A percentile compares a stretch with the other conserved stretches of the same genome.
phyloP scores from a whole-genome alignment of 2,329 filamentous ascomycete species.

The Nemania abortiva region DNA sequence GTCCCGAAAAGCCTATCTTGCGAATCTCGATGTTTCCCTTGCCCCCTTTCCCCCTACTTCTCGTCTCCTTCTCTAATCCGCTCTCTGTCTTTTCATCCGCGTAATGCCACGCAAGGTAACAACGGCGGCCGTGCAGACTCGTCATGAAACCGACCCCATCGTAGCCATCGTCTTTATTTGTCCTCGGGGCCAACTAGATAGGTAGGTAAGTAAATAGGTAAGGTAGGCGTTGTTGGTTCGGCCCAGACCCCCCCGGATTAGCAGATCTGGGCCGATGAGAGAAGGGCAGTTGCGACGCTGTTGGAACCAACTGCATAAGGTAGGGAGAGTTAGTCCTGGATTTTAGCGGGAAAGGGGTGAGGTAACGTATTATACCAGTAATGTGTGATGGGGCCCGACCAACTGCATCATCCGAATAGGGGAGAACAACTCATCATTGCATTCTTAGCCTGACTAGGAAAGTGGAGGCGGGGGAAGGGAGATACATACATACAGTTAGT shows the following conservation, averaged over 20 bases:
- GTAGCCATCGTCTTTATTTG: not conserved
- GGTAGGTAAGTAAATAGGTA: not conserved
- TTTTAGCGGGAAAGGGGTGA: conserved; percentile 16
- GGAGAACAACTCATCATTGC: conserved; percentile 38
- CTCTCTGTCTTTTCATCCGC: not conserved
- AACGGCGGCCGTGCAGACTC: not conserved
- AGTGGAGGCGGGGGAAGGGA: conserved; percentile 16
- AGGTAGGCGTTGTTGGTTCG: not conserved
- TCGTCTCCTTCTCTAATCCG: not conserved
- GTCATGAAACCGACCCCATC: not conserved
- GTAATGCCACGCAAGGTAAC: not conserved
- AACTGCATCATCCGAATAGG: conserved; percentile 36
- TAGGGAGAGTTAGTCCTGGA: conserved; percentile 21
- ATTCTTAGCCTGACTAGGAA: conserved; percentile 25
- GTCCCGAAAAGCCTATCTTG: not conserved
- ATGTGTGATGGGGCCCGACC: conserved; percentile 24
- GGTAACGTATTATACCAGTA: conserved; percentile 27
- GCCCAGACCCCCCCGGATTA: not conserved
- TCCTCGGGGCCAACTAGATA: not conserved
- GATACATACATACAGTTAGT: not conserved
- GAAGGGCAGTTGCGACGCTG: conserved; percentile 24
- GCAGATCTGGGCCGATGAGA: conserved; percentile 13
- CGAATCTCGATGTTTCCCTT: not conserved
- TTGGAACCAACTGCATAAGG: conserved; percentile 40
- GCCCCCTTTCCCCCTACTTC: not conserved